A percentile compares a stretch with the other conserved stretches of the same genome.
Conservation (phyloP, 495 filamentous ascomycete species). For the Penicillium arizonense region DNA sequence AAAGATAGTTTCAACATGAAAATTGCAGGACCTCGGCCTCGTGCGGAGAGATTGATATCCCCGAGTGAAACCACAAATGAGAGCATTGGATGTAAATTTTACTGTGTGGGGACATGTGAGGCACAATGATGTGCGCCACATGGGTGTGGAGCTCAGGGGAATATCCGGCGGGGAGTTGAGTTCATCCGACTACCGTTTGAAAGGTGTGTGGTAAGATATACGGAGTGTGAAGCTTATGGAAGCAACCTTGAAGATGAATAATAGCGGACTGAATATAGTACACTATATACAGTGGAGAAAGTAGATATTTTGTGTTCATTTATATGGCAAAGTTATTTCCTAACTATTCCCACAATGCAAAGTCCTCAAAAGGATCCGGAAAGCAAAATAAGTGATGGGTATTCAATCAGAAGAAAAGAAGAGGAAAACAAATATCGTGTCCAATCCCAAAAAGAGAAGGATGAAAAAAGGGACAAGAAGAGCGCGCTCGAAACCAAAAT, state of each 20-base stretch:
- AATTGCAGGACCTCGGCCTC: slow-evolving; percentile 2
- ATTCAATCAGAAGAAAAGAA: slow-evolving; percentile 20
- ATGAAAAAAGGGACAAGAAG: slow-evolving; percentile 13
- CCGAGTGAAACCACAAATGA: slow-evolving; percentile 10
- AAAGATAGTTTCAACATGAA: background rate
- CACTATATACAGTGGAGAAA: background rate
- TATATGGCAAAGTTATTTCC: slow-evolving; percentile 2
- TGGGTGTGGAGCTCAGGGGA: too few relatives aligned
- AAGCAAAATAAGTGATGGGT: slow-evolving; percentile 17
- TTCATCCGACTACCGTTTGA: background rate
- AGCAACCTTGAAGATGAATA: too few relatives aligned
- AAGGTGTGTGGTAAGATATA: too few relatives aligned
- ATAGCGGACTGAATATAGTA: too few relatives aligned
- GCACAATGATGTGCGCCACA: too few relatives aligned
- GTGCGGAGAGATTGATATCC: slow-evolving; percentile 23
- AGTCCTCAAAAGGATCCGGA: slow-evolving; percentile 8
- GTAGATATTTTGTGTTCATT: slow-evolving; percentile 4
- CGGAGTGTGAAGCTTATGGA: too few relatives aligned
- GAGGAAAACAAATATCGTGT: slow-evolving; percentile 7
- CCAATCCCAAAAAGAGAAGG: slow-evolving; percentile 20
- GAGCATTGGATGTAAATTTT: background rate
- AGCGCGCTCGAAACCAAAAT: slow-evolving; percentile 32
- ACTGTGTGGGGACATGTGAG: background rate
- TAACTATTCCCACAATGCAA: slow-evolving; percentile 11
- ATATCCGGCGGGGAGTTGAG: slow-evolving; percentile 1